Base-by-base conservation (phyloP, 2,329 filamentous ascomycete genomes). In the Colletotrichum navitas region DNA sequence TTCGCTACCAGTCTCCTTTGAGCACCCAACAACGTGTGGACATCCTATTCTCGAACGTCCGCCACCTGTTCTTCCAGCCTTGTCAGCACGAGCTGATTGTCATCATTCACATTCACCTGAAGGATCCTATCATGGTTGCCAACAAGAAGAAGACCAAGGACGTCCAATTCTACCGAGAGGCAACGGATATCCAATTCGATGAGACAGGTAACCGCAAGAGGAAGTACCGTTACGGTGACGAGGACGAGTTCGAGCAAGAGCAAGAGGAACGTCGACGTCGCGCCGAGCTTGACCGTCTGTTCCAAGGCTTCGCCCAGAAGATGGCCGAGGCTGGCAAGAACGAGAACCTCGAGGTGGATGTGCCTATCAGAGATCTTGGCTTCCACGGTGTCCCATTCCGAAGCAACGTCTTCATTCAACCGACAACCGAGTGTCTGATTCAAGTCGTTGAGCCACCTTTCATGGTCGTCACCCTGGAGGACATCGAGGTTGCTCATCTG, bases 81-180 rank as follows among this genome's bases (percentile, higher is more conserved):
- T 98, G 94, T 78, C 93, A 94, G 77, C 94, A 97, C 78, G 96
- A 99, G 81, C 85, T 99, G 78, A 97, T 99, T 75, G 97, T 99
- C 75, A 94, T 99, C 77, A 98, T 99, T 76, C 96, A 99, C 81
- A 93, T 99, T 68, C 96, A 99, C 81, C 89, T 99, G 61, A 98
- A 97, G 84, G 97, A 98, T 73, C 96, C 96, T 3, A 98, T 99
- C 80, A 94, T 99, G 81, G 93, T 99, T 74, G 96, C 96, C 73
- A 98, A 97, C 87, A 90, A 92, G 84, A 97, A 97, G 85, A 99
- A 99, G 89, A 97, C 96, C 14, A 98, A 96, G 85, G 97, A 99
- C 80, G 93, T 99, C 1, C 97, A 99, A 77, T 99, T 99, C 83
- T 98, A 98, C 79, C 91, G 96, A 65, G 96, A 99, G 84, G 96